Evolutionary conservation across 495 filamentous ascomycete genomes (phyloP).

Genomic region (Xylaria scruposa): DNA sequence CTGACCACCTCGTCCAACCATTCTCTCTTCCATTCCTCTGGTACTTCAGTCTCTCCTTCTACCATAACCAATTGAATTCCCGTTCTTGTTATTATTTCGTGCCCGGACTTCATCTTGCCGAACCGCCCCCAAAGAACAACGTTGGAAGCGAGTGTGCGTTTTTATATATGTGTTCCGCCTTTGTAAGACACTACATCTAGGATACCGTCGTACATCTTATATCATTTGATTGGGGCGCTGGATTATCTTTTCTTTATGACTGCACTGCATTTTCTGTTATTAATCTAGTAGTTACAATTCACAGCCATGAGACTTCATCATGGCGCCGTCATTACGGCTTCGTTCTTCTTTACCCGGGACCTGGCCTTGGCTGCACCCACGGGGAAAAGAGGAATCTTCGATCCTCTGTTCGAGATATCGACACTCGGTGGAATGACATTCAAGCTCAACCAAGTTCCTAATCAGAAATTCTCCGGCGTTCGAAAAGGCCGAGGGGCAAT

Average conservation of each 20-base stretch:
- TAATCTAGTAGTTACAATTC: neutral
- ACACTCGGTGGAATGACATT: conserved; percentile 49
- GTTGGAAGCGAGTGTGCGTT: neutral
- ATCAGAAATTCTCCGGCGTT: conserved; percentile 43
- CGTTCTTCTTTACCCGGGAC: conserved; percentile 26
- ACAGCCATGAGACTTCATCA: conserved; percentile 30
- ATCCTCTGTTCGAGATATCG: conserved; percentile 36
- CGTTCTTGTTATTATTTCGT: conserved; percentile 6
- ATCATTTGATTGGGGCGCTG: neutral
- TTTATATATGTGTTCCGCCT: neutral
- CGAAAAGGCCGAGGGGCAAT: conserved; percentile 45
- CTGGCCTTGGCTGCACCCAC: conserved; percentile 31
- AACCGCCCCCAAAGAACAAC: neutral
- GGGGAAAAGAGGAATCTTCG: conserved; percentile 31
- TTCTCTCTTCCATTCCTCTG: neutral
- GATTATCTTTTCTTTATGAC: conserved; percentile 8
- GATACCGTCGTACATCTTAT: neutral
- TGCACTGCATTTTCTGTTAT: conserved; percentile 20
- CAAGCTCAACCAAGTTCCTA: conserved; percentile 49
- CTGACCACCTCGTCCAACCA: conserved; percentile 5
- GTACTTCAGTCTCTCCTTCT: neutral
- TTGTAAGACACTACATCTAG: neutral
- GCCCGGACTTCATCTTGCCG: conserved; percentile 9
- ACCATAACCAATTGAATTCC: neutral
- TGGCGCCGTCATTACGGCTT: conserved; percentile 34